Conservation (phyloP, 78 protist species). For the Parvularia atlantis region DNA sequence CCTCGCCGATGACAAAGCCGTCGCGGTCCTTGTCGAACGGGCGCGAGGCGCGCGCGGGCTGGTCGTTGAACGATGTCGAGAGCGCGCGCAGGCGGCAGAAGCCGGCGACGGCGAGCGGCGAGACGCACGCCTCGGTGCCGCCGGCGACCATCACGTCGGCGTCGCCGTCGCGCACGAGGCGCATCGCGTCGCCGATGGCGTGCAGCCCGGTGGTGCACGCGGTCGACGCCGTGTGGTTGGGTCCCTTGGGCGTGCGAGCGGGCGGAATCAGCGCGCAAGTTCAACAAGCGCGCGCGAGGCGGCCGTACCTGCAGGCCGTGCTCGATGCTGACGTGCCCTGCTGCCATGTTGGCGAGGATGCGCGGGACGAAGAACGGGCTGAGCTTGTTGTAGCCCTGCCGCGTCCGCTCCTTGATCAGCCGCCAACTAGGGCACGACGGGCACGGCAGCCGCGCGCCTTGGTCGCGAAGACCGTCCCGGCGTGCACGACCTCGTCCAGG, state of each 20-base stretch:
- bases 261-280: no score
- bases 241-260: slow-evolving; percentile 56
- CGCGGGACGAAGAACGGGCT: slow-evolving; percentile 83
- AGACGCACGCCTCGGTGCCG: slow-evolving; percentile 77
- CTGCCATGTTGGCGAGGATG: slow-evolving; percentile 76
- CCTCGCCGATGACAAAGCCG: slow-evolving; percentile 95
- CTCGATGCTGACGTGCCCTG: slow-evolving; percentile 59
- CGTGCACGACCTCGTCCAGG: slow-evolving; percentile 43
- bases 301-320: slow-evolving; percentile 18
- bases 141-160: slow-evolving; percentile 85
- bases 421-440: no score
- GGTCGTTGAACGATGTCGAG: slow-evolving; percentile 59
- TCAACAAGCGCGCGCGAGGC: not conserved
- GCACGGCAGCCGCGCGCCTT: not conserved
- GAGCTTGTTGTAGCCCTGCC: slow-evolving; percentile 17
- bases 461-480: not conserved
- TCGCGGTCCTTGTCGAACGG: slow-evolving; percentile 68
- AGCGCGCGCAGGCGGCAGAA: slow-evolving; percentile 53
- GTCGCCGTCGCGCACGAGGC: slow-evolving; percentile 61
- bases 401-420: no score
- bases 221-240: slow-evolving; percentile 68
- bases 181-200: slow-evolving; percentile 73
- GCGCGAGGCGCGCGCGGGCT: slow-evolving; percentile 61
- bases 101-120: slow-evolving; percentile 77
- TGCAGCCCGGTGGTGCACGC: slow-evolving; percentile 96